Evolutionary conservation across 2,329 filamentous ascomycete genomes (phyloP), one percentile per base, ranked within the genome.

Genomic region (Stachybotrys chartarum): DNA sequence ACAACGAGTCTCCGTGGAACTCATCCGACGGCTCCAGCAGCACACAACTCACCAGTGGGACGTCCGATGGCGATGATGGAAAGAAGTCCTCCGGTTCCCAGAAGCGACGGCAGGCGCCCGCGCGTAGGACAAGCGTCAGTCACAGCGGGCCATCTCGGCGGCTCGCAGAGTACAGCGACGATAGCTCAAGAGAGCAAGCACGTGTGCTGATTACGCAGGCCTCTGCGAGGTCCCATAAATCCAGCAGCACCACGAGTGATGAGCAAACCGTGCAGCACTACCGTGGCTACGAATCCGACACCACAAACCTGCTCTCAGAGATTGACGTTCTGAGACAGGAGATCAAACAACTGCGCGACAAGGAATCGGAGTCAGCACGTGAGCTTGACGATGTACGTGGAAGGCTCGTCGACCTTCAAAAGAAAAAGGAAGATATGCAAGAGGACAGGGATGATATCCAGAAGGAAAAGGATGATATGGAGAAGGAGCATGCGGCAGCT

Each of bases 401-500:
- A 14, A 35, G 50, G 30, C 18, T 51, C 50, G 31, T 17, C 5
- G 30, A 51, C 17, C 50, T 51, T n/a, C 50, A 51, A 31, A 51
- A 51, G n/a, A 3, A 31, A 2, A n/a, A 30, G 18, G 50, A 51
- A 14, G 17, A 51, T 17, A 30, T 51, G 3, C 50, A 51, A 31
- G 17, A 51, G n/a, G 50, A 51, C 10, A 51, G 39, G n/a, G 50
- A 51, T 6, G 50, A 51, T n/a, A 24, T 51, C 8, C 24, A 17
- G 6, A 32, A 14, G 30, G 50, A 51, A 17, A 35, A 51, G 50
- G 39, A 63, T 17, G 63, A 56, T 54, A 57, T 59, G 42, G 61
- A 59, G 55, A 61, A 59, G 17, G 64, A 66, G n/a, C 61, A 61
- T 5, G 63, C 65, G 4, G 42, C 51, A 7, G 54, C 61, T 11